Conservation (phyloP, 1,284 basidiomycete species). For the Moesziomyces globuligerus region DNA sequence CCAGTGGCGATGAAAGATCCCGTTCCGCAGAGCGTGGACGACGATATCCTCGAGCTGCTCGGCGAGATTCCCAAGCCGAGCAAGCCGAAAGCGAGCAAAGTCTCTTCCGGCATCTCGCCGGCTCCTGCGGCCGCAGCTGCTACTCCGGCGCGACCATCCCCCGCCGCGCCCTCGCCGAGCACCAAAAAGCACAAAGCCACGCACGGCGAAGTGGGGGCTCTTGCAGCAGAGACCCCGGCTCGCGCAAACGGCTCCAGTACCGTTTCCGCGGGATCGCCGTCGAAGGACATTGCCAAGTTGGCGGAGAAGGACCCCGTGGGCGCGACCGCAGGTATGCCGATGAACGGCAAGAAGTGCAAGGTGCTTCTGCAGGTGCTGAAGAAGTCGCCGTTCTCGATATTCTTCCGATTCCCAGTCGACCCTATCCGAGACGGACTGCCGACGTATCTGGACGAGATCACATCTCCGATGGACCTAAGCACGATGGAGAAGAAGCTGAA, state of each 20-base stretch:
- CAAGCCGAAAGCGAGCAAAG: conserved; percentile 27
- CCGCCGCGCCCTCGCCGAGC: conserved; percentile 16
- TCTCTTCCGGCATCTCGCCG: conserved; percentile 5
- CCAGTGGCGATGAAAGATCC: neutral
- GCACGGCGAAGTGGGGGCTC: neutral
- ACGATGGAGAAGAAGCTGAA: conserved; percentile 78
- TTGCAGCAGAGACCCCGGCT: no score
- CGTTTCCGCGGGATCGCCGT: conserved; percentile 12
- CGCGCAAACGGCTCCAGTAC: conserved; percentile 8
- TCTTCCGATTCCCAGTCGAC: conserved; percentile 88
- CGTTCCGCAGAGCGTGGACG: conserved; percentile 34
- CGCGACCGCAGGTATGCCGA: conserved; percentile 45
- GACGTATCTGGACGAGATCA: conserved; percentile 94
- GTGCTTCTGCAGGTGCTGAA: conserved; percentile 76
- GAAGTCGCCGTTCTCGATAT: conserved; percentile 77
- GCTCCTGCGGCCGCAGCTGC: conserved; percentile 17
- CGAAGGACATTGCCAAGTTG: conserved; percentile 36
- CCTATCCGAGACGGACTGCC: conserved; percentile 77
- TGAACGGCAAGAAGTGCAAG: conserved; percentile 74
- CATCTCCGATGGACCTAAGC: conserved; percentile 89
- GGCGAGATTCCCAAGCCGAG: conserved; percentile 39
- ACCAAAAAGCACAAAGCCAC: conserved; percentile 21
- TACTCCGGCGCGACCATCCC: conserved; percentile 6
- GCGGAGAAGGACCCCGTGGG: conserved; percentile 48
- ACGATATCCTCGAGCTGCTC: conserved; percentile 41